phyloP scores from a whole-genome alignment of 129 eudicot genomes.

The Saussurea involucrata region DNA sequence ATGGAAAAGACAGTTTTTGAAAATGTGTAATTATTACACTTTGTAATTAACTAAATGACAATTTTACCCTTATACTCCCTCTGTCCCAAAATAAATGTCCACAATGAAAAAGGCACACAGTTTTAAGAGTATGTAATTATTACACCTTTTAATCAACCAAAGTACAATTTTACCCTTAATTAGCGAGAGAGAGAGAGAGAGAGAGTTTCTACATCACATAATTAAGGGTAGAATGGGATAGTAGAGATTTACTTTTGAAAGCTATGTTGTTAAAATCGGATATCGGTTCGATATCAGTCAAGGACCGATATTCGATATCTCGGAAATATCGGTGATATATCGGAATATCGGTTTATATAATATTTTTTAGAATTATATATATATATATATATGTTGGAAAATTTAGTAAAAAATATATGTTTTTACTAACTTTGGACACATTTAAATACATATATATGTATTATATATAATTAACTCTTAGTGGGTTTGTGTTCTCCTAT shows the following conservation, averaged over 20 bases:
- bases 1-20: not conserved
- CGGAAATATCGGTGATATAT: too few species aligned
- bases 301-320: too few species aligned
- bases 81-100: not conserved
- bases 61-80: not conserved
- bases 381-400: too few species aligned
- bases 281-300: too few species aligned
- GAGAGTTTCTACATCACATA: not conserved
- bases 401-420: too few species aligned
- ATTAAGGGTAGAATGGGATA: not conserved
- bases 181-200: not conserved
- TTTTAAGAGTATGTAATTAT: not conserved
- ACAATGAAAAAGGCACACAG: not conserved
- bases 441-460: too few species aligned
- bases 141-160: not conserved
- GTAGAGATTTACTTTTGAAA: not conserved
- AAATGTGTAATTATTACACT: not conserved
- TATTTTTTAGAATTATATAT: too few species aligned
- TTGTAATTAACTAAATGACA: not conserved
- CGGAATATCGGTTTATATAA: too few species aligned
- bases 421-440: too few species aligned
- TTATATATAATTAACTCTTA: too few species aligned
- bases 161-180: not conserved
- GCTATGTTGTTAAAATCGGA: too few species aligned
- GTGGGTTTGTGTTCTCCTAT: too few species aligned